These are phyloP conservation scores for Calonectria crousiana DNA, from an alignment of 2,329 filamentous ascomycete genomes.

Conservation along the genomic window DNA sequence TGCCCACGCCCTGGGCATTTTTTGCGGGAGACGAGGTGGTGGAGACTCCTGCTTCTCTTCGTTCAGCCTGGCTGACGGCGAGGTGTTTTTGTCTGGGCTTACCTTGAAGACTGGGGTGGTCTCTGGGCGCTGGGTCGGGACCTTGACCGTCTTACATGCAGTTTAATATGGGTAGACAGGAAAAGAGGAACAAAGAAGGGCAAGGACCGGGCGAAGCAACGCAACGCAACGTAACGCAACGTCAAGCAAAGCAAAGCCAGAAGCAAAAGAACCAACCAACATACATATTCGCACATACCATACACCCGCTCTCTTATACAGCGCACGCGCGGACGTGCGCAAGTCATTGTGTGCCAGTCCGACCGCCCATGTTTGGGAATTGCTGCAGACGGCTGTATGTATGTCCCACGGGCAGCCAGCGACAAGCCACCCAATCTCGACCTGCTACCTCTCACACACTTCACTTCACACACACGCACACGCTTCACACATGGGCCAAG, in stretches of 20 bases:
- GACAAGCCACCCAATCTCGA: slow-evolving; percentile 9
- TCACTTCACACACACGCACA: not conserved
- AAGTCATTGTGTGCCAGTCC: not conserved
- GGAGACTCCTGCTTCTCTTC: not conserved
- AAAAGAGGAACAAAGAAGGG: not conserved
- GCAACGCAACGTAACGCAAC: not conserved
- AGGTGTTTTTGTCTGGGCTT: slow-evolving; percentile 13
- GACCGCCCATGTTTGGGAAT: not conserved
- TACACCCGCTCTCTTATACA: not conserved
- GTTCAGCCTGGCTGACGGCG: slow-evolving; percentile 16
- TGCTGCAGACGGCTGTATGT: not conserved
- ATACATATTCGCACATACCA: not conserved
- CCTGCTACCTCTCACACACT: not conserved
- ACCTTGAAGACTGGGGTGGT: slow-evolving; percentile 14
- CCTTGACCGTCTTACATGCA: slow-evolving; percentile 2
- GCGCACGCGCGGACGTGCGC: not conserved
- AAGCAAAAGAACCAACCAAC: not conserved
- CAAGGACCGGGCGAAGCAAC: not conserved
- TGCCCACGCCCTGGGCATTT: not conserved
- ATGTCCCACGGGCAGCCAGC: not conserved
- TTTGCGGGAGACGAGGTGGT: not conserved
- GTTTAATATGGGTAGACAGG: not conserved
- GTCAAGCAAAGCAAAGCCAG: not conserved
- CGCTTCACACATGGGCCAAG: not conserved
- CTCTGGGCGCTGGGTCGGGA: not conserved